phyloP scores from a whole-genome alignment of 352 stramenopile genomes.

The Elongisporangium prolatum region DNA sequence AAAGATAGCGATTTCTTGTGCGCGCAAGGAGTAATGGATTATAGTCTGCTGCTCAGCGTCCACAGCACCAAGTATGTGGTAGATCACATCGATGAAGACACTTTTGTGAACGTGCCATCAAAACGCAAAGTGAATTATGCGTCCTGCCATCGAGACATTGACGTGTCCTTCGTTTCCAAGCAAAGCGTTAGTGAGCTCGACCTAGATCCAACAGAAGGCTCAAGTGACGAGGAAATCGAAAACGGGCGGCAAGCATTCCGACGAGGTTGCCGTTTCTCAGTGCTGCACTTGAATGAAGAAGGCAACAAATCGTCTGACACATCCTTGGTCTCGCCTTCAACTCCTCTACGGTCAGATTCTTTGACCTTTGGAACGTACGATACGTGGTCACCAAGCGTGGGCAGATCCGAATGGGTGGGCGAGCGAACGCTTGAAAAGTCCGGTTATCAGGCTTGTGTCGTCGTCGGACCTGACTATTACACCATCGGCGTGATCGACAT shows the following conservation, averaged over 20 bases:
- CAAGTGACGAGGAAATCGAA: slow-evolving; percentile 48
- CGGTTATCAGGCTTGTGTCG: slow-evolving; percentile 65
- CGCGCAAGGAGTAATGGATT: slow-evolving; percentile 86
- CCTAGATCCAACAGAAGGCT: slow-evolving; percentile 28
- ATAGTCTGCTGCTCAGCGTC: slow-evolving; percentile 82
- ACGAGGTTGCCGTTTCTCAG: slow-evolving; percentile 68
- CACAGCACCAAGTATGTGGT: slow-evolving; percentile 85
- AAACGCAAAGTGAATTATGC: slow-evolving; percentile 73
- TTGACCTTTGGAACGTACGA: slow-evolving; percentile 37
- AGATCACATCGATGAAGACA: slow-evolving; percentile 43
- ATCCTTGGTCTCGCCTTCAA: slow-evolving; percentile 4
- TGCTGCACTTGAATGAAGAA: slow-evolving; percentile 50
- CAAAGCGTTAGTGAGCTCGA: neutral
- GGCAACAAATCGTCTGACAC: slow-evolving; percentile 5
- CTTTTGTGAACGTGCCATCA: slow-evolving; percentile 40
- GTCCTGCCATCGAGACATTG: slow-evolving; percentile 56
- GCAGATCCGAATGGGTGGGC: slow-evolving; percentile 47
- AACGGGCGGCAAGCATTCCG: slow-evolving; percentile 49
- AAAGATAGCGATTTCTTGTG: slow-evolving; percentile 71
- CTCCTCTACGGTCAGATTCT: slow-evolving; percentile 56
- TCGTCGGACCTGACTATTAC: slow-evolving; percentile 84
- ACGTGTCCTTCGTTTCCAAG: slow-evolving; percentile 33
- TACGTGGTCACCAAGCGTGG: slow-evolving; percentile 10
- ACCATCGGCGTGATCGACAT: slow-evolving; percentile 90
- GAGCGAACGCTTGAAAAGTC: slow-evolving; percentile 51